A percentile compares a stretch with the other conserved stretches of the same genome.
Evolutionary conservation across 1,284 basidiomycete species (phyloP).

Genomic region (Ceratobasidium sp.): DNA sequence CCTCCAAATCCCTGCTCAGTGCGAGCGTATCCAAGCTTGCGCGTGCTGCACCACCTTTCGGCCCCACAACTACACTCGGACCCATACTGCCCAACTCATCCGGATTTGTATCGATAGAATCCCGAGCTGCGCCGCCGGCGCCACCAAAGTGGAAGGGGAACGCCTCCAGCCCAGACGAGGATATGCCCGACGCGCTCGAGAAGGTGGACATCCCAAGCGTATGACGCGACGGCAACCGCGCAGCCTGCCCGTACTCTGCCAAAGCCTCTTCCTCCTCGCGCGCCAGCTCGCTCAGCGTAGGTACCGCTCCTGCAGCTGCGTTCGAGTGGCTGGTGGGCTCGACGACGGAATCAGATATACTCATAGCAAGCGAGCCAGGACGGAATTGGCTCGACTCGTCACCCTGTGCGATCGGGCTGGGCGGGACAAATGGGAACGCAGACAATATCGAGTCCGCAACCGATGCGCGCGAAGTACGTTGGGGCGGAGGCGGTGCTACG

Average conservation of each 20-base stretch:
- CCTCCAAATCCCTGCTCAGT: slow-evolving; percentile 78
- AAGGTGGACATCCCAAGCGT: slow-evolving; percentile 73
- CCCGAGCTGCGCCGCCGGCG: slow-evolving; percentile 41
- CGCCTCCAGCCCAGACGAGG: slow-evolving; percentile 68
- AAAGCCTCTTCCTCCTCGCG: slow-evolving; percentile 57
- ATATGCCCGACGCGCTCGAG: slow-evolving; percentile 71
- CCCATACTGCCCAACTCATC: slow-evolving; percentile 6
- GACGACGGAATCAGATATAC: slow-evolving; percentile 18
- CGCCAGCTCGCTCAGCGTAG: slow-evolving; percentile 24
- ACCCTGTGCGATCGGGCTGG: slow-evolving; percentile 80
- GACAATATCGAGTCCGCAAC: slow-evolving; percentile 78
- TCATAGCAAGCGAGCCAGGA: slow-evolving; percentile 42
- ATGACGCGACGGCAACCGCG: slow-evolving; percentile 59
- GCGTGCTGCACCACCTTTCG: slow-evolving; percentile 61
- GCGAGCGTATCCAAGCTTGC: slow-evolving; percentile 84
- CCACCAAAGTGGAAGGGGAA: slow-evolving; percentile 84
- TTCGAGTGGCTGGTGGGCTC: not conserved
- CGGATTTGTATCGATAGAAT: slow-evolving; percentile 46
- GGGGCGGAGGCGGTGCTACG: slow-evolving; percentile 58
- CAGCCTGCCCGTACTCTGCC: slow-evolving; percentile 53
- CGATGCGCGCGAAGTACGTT: slow-evolving; percentile 47
- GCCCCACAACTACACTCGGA: slow-evolving; percentile 19
- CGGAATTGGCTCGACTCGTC: slow-evolving; percentile 63
- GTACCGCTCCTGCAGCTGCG: slow-evolving; percentile 10
- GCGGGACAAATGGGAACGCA: slow-evolving; percentile 85